Evolutionary conservation across 2,329 filamentous ascomycete genomes (phyloP).

Genomic region (Didymella pinodella): DNA sequence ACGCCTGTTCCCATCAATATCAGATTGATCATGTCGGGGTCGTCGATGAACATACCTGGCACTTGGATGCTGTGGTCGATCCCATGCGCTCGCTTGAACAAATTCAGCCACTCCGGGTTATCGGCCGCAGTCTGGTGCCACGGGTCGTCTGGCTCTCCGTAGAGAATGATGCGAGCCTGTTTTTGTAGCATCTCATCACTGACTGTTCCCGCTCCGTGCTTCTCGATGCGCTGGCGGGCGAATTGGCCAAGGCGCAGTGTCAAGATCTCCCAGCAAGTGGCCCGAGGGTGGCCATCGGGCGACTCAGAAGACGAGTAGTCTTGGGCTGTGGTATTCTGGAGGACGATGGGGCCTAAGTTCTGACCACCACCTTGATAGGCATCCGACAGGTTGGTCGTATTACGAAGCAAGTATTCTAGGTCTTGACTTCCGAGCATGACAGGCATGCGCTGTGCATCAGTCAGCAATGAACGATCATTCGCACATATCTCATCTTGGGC

Average conservation of each 20-base stretch:
- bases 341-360: constrained; percentile 27
- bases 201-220: constrained; percentile 48
- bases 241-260: constrained; percentile 57
- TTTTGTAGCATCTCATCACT: constrained; percentile 61
- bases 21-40: not conserved
- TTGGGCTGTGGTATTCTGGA: constrained; percentile 28
- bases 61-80: constrained; percentile 33
- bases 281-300: constrained; percentile 29
- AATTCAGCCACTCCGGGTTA: constrained; percentile 56
- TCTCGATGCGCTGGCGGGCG: constrained; percentile 51
- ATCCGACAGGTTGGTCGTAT: constrained; percentile 23
- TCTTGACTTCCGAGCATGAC: constrained; percentile 29
- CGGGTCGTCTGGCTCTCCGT: constrained; percentile 56
- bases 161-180: constrained; percentile 58
- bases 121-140: constrained; percentile 57
- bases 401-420: constrained; percentile 41
- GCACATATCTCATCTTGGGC: not conserved
- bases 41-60: constrained; percentile 19
- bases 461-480: constrained; percentile 16
- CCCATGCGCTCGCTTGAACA: constrained; percentile 60
- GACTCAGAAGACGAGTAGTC: constrained; percentile 24
- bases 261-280: constrained; percentile 60
- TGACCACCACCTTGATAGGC: constrained; percentile 28
- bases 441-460: constrained; percentile 26
- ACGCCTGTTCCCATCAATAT: constrained; percentile 17